Evolutionary conservation across 805 yeast genomes (phyloP), one percentile per base, ranked within the genome.

Genomic region (Starmerella powellii): DNA sequence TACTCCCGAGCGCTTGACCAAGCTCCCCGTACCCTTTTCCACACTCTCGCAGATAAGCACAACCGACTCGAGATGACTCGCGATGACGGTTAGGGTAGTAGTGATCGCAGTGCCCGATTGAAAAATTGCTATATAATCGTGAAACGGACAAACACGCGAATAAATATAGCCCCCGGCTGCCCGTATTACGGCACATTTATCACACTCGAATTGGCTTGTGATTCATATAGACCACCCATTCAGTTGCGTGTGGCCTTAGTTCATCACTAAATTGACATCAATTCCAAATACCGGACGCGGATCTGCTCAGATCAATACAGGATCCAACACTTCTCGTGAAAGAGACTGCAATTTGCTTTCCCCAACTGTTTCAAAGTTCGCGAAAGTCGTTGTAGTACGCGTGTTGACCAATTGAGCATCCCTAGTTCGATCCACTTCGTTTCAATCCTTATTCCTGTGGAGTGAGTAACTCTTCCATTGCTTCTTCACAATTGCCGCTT

Each of bases 1-100:
- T 23, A 33, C 8, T 33, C 17, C 21, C 21, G n/a, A 15, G 37
- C 21, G 21, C n/a, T 20, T 34, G 6, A 23, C 28, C 10, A 8
- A 10, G 10, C 26, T 13, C 24, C 44, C 39, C 33, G 18, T 31
- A 34, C 46, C 46, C 42, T 28, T 16, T 34, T 34, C 42, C 26
- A 20, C 18, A 16, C 29, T 18, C 40, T 29, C 41, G 34, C 35
- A 33, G 48, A 45, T 45, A 45, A 45, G 48, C 45, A 23, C 24
- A 41, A 45, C 38, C 48, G 48, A 45, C 48, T 45, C 48, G 48
- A 45, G 48, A 45, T 30, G 48, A 45, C 48, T 45, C 48, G 48
- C 40, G 48, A 45, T 30, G 30, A 30, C 41, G 29, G 37, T 35
- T 16, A 20, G 23, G 39, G 33, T 13, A 26, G 31, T 10, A 17